Conservation (phyloP, 177 flowering plant species). For the Tripterygium wilfordii region DNA sequence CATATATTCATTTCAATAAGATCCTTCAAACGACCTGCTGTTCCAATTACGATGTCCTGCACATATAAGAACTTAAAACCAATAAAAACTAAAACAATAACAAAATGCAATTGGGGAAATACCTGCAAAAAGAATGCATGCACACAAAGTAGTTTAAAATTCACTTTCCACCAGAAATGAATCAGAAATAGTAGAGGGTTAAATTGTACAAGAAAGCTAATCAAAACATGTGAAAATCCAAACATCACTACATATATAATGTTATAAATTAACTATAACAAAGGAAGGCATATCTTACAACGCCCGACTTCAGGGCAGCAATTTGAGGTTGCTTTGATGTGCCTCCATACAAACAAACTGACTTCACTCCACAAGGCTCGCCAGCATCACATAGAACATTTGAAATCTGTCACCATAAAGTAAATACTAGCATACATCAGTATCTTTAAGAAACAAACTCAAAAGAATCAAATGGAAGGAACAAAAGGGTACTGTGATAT, state of each 20-base stretch:
- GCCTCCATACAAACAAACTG: conserved; percentile 91
- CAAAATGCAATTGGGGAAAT: neutral
- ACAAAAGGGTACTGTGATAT: neutral
- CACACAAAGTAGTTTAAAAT: too few species aligned
- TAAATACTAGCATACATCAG: neutral
- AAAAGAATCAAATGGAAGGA: neutral
- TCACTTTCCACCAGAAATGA: too few species aligned
- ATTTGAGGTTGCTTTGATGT: conserved; percentile 90
- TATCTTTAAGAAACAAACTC: neutral
- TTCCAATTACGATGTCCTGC: conserved; percentile 94
- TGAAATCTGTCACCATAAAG: conserved; percentile 52
- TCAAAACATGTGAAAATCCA: too few species aligned
- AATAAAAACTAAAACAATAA: neutral
- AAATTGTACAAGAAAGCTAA: too few species aligned
- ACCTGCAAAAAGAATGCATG: conserved; percentile 5
- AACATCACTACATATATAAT: too few species aligned
- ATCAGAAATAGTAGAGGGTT: too few species aligned
- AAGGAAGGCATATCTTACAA: conserved; percentile 45
- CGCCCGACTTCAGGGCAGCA: conserved; percentile 70
- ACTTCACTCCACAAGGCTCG: conserved; percentile 57
- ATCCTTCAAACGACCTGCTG: conserved; percentile 94
- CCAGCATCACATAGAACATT: conserved; percentile 85
- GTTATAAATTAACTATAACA: too few species aligned
- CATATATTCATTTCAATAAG: conserved; percentile 75
- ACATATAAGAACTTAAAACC: neutral